Conservation (phyloP, 2,329 filamentous ascomycete species). For the Metarhizium brunneum region DNA sequence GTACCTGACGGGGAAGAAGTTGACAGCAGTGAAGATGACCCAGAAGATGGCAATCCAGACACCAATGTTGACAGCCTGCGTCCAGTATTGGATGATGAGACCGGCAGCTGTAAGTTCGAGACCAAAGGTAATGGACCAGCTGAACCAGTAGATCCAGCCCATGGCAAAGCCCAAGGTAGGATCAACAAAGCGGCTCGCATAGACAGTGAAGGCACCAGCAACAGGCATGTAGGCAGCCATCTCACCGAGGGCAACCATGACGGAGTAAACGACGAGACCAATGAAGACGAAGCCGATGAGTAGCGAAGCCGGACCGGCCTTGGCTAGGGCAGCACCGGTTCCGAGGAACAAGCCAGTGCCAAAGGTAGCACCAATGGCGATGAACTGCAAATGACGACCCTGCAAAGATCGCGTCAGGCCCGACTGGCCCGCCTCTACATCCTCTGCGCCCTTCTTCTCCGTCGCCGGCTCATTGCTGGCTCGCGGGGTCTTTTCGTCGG, state of each 20-base stretch:
- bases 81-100: constrained; percentile 70
- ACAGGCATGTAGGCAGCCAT: constrained; percentile 74
- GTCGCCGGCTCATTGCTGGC: constrained; percentile 1
- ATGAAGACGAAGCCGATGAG: constrained; percentile 62
- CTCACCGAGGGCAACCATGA: constrained; percentile 63
- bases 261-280: constrained; percentile 62
- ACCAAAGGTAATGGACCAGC: constrained; percentile 64
- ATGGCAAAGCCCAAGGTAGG: constrained; percentile 66
- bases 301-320: constrained; percentile 55
- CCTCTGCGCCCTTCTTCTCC: constrained; percentile 8
- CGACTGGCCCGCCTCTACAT: constrained; percentile 25
- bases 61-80: constrained; percentile 49
- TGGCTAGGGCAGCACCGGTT: constrained; percentile 51
- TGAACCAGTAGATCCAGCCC: constrained; percentile 81
- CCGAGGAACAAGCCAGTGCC: constrained; percentile 67
- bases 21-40: constrained; percentile 57
- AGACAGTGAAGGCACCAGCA: constrained; percentile 66
- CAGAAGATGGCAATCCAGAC: constrained; percentile 70
- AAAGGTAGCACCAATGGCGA: constrained; percentile 52
- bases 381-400: constrained; percentile 38
- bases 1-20: constrained; percentile 61
- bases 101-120: constrained; percentile 65
- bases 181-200: constrained; percentile 66
- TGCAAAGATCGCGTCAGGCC: constrained; percentile 28
- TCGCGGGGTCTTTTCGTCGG: constrained; percentile 6